Base-by-base conservation (phyloP, 1,284 basidiomycete species). In the Ustilago curta region DNA sequence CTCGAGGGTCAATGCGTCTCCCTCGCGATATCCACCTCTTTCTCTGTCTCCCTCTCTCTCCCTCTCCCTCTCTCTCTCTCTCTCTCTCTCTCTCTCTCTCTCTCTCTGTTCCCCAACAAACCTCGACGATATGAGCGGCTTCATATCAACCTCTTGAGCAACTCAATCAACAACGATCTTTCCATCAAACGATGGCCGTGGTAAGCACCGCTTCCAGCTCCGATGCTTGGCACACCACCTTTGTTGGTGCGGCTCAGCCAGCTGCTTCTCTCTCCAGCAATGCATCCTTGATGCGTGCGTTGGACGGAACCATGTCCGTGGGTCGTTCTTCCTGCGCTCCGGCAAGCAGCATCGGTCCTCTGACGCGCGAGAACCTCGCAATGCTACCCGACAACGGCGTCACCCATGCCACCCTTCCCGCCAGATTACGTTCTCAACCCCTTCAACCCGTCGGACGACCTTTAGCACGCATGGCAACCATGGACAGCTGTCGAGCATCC, bases 401-500 rank as follows among this genome's bases (percentile, higher is more conserved):
- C n/a, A 27, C 27, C 27, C 27, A 27, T 7, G 31, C 58, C n/a
- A 65, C 58, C 1, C 45, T 70, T 14, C 68, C 68, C 6, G 54
- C 40, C 6, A 58, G 62, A 12, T 29, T 70, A 29, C 68, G 42
- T 42, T 50, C 58, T 18, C 61, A 70, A 2, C 48, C 58, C 5
- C 14, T 53, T 16, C 16, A 61, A 4, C 58, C 37, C 32, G 18
- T 49, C 27, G 31, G 57, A 32, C 45, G 59, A n/a, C 48, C 54
- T 23, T 58, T 75, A 27, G 53, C 62, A 2, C 72, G 72, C 19
- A 39, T 68, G 4, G 32, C 42, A 39, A 75, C 72, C 54, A 53
- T 60, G 31, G 69, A 71, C 56, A 71, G 65, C 44, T 64, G 69
- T 50, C 40, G 69, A 44, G 69, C 65, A 2, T 76, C 73, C 21